Base-by-base conservation (phyloP, 768 basidiomycete genomes). In the Hortiboletus flavorubellus region DNA sequence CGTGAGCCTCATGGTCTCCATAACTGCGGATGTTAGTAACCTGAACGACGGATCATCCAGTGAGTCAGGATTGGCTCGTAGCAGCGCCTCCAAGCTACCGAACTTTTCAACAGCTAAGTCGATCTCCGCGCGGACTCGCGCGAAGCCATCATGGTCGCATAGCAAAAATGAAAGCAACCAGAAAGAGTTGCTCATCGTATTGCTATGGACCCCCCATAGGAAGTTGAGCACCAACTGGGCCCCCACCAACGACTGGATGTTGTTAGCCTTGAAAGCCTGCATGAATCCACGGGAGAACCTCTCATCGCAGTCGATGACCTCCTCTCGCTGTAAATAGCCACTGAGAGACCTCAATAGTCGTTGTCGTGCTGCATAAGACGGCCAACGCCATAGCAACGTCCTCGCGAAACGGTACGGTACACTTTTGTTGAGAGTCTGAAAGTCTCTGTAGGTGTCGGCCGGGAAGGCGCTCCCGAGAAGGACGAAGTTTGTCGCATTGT, bases 101-200 rank as follows among this genome's bases (percentile, higher is more conserved):
- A 48, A 62, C 9, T 34, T 59, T 30, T 54, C 29, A 7, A 68
- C 48, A 1, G 58, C 63, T 7, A 15, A 21, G 38, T 83, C 81
- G 12, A 83, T 66, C 54, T 84, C 79, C 5, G 69, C 66, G 2
- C 77, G 76, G 6, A 82, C 72, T 48, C 73, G 76, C 30, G 72
- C 70, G 66, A 81, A 69, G 1, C 70, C 74, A n/a, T 68, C 64
- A 0, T 77, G 77, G 51, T 78, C 65, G 46, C 74, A 72, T 34
- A 82, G 69, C 26, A 83, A 68, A 35, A 55, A 65, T 1, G 60
- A 55, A 4, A 68, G 35, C 23, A 56, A 45, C 16, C 67, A 65
- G 37, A 63, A 59, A 0, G 59, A 29, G 46, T 59, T 67, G 53
- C 49, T 61, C 30, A 69, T 4, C 0, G 49, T 60, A 7, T 69